phyloP scores from a whole-genome alignment of 2,329 filamentous ascomycete genomes.

The Botrytis elliptica region DNA sequence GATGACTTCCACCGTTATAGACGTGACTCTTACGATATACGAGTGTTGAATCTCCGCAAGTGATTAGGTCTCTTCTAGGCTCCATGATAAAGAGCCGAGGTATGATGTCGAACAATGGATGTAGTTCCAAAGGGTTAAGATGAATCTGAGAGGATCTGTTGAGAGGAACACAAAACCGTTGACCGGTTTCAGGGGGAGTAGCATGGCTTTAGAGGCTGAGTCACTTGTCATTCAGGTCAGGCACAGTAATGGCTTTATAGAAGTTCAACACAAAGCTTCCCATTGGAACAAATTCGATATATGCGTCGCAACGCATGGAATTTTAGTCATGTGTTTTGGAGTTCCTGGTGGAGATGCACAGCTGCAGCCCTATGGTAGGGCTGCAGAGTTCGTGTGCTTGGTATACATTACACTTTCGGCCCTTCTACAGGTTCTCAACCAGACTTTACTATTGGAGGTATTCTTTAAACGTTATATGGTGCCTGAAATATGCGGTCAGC shows the following conservation, averaged over 20 bases:
- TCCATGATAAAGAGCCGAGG: slow-evolving; percentile 6
- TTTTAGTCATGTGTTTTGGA: slow-evolving; percentile 1
- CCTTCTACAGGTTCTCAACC: not conserved
- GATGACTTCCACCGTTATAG: not conserved
- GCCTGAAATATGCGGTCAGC: slow-evolving; percentile 2
- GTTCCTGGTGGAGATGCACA: not conserved
- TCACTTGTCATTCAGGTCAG: not conserved
- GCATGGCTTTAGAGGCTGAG: slow-evolving; percentile 10
- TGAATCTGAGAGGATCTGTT: not conserved
- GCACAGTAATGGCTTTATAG: not conserved
- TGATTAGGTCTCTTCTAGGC: slow-evolving; percentile 2
- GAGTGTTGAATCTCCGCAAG: slow-evolving; percentile 17
- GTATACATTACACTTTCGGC: not conserved
- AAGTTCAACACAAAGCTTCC: not conserved
- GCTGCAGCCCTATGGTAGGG: slow-evolving; percentile 20
- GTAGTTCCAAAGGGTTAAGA: not conserved
- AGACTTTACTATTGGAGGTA: not conserved
- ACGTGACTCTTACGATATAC: slow-evolving; percentile 14
- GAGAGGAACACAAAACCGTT: not conserved
- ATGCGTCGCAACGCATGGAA: not conserved
- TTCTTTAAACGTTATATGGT: not conserved
- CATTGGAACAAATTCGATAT: not conserved
- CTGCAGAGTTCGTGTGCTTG: not conserved
- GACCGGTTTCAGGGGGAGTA: not conserved
- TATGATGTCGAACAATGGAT: not conserved